Evolutionary conservation across 768 basidiomycete genomes (phyloP), one percentile per base, ranked within the genome.

Genomic region (Nevesoporus exiguus): DNA sequence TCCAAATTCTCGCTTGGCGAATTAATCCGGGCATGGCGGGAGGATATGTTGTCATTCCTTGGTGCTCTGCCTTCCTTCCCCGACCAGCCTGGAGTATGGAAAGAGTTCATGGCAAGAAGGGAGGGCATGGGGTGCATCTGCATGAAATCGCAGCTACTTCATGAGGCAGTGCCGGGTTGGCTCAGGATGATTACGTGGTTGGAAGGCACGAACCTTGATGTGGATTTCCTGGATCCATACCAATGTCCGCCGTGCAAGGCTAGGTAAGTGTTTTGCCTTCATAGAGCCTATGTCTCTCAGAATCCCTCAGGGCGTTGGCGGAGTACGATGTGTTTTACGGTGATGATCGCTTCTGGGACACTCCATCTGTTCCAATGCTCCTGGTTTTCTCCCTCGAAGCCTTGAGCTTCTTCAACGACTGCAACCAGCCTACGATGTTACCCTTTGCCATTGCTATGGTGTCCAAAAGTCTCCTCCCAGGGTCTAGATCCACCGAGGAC

Each of bases 121-220:
- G 14, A 21, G 27, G 3, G n/a, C 6, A 22, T 40, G 37, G 27
- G 37, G 27, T 49, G 48, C 27, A 31, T 27, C 7, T 49, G 48
- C 15, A 29, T 49, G 39, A 37, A 31, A 11, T 40, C 48, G 19
- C 37, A 40, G 6, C 19, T 22, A 19, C 22, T 30, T 2, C 33
- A 24, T 8, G 37, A 49, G 19, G 19, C 39, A 14, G 27, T 49
- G 22, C 48, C 11, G 14, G 48, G 40, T 30, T 49, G 48, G 48
- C 13, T 40, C 25, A 49, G 48, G 24, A 49, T 49, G 48, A 37
- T 19, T 30, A 40, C 29, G 14, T 49, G 48, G 48, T 49, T 49
- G 13, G 25, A 29, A 49, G 39, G 22, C 19, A 30, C 27, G 3
- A 27, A 40, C 13, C 7, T 31, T 19, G 33, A 39, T 21, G 39